Evolutionary conservation across 2,329 filamentous ascomycete species (phyloP).

Genomic region (Colletotrichum sojae): DNA sequence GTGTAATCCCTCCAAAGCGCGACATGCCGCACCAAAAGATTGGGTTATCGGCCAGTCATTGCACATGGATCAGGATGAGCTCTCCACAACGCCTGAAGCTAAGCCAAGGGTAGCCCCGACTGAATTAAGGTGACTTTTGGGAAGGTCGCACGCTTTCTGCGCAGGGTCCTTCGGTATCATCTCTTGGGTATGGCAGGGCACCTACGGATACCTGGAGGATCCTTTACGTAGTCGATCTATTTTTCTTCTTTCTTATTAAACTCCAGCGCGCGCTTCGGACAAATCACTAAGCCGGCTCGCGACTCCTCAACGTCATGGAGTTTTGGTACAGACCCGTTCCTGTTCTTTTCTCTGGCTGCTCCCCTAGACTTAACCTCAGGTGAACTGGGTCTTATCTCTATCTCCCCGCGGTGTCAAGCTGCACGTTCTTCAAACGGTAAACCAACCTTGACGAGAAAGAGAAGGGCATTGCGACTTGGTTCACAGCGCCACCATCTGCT

Average conservation of each 20-base stretch:
- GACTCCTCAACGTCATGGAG: conserved; percentile 39
- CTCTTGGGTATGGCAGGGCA: conserved; percentile 22
- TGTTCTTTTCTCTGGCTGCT: conserved; percentile 16
- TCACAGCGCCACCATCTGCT: background rate
- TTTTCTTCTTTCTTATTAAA: conserved; percentile 27
- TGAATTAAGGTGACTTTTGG: conserved; percentile 38
- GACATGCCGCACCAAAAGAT: conserved; percentile 33
- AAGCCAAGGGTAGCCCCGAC: conserved; percentile 40
- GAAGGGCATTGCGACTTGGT: conserved; percentile 3
- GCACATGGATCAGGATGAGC: conserved; percentile 27
- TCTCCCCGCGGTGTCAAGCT: conserved; percentile 1
- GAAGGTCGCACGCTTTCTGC: conserved; percentile 31
- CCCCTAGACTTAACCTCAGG: conserved; percentile 27
- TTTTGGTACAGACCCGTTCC: conserved; percentile 12
- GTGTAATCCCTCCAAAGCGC: conserved; percentile 37
- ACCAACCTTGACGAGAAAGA: background rate
- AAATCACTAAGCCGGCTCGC: conserved; percentile 9
- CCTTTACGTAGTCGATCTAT: conserved; percentile 39
- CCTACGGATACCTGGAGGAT: no score
- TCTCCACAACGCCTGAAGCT: conserved; percentile 37
- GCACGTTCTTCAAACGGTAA: background rate
- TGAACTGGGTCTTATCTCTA: conserved; percentile 18
- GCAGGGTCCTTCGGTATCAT: conserved; percentile 39
- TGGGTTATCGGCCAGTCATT: conserved; percentile 37
- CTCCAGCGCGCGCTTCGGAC: conserved; percentile 38